A percentile compares a stretch with the other conserved stretches of the same genome.
Conservation (phyloP, 805 yeast genomes). For the Kodamaea jinghongensis region DNA sequence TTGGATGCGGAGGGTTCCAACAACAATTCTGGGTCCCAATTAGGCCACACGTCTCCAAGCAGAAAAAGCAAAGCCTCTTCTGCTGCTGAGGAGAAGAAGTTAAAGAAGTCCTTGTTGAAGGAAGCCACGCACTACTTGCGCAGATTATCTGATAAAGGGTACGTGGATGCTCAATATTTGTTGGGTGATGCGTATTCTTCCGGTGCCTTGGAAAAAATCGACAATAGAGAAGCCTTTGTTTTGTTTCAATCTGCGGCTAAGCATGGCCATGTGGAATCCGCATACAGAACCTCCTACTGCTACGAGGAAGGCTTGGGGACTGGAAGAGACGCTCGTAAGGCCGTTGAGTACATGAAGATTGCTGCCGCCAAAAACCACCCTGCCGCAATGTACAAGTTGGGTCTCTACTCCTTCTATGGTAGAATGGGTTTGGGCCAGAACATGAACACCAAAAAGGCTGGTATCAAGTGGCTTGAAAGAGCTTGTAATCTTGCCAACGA, state of each 20-base stretch:
- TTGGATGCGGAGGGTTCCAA: constrained; percentile 36
- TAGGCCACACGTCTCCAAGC: constrained; percentile 12
- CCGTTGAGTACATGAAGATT: constrained; percentile 74
- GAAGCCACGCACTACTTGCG: constrained; percentile 74
- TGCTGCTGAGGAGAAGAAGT: constrained; percentile 19
- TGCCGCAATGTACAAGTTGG: constrained; percentile 94
- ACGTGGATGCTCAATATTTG: constrained; percentile 86
- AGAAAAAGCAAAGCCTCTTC: constrained; percentile 4
- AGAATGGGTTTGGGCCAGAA: constrained; percentile 77
- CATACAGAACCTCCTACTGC: constrained; percentile 88
- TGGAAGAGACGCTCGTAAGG: constrained; percentile 81
- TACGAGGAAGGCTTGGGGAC: constrained; percentile 94
- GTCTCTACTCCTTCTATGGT: constrained; percentile 79
- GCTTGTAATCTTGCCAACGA: constrained; percentile 84
- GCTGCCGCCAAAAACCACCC: constrained; percentile 93
- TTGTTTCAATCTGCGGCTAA: constrained; percentile 89
- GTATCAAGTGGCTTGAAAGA: constrained; percentile 88
- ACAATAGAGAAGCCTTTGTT: constrained; percentile 69
- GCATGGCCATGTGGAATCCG: constrained; percentile 87
- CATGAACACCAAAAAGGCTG: constrained; percentile 71
- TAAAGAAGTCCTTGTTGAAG: constrained; percentile 59
- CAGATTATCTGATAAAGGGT: constrained; percentile 74
- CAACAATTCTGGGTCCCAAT: constrained; percentile 3
- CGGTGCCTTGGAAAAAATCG: constrained; percentile 79
- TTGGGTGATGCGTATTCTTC: constrained; percentile 87